phyloP scores from a whole-genome alignment of 345 rosid species.

The Euphorbia lathyris region DNA sequence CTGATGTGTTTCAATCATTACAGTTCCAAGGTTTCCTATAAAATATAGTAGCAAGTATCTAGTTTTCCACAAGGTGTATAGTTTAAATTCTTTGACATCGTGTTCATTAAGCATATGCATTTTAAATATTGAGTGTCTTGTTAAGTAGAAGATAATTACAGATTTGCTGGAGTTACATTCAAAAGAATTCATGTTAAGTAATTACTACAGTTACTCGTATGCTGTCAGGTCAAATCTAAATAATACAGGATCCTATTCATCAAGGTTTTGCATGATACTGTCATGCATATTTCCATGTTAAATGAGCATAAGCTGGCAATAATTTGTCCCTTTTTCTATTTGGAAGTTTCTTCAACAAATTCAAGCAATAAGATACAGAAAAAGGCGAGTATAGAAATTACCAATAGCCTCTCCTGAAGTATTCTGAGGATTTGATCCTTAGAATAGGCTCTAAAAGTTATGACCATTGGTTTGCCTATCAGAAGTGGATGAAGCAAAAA shows the following conservation, averaged over 20 bases:
- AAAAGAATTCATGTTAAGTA: no score
- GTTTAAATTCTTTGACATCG: no score
- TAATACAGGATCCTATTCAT: no score
- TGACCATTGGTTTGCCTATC: conserved; percentile 76
- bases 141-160: no score
- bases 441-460: conserved; percentile 78
- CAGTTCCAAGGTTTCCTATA: background rate
- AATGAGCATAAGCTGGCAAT: background rate
- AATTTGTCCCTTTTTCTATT: background rate
- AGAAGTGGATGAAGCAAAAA: conserved; percentile 3
- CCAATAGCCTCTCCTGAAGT: conserved; percentile 80
- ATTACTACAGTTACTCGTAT: no score
- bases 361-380: background rate
- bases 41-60: background rate
- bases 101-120: no score
- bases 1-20: background rate
- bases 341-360: background rate
- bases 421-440: conserved; percentile 70
- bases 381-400: conserved; percentile 28
- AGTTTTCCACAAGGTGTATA: background rate
- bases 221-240: no score
- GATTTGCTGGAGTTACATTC: no score
- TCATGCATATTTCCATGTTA: no score
- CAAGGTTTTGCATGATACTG: background rate
- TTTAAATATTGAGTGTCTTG: no score